phyloP scores from a whole-genome alignment of 208 protist species.

The Leishmania gerbilli region DNA sequence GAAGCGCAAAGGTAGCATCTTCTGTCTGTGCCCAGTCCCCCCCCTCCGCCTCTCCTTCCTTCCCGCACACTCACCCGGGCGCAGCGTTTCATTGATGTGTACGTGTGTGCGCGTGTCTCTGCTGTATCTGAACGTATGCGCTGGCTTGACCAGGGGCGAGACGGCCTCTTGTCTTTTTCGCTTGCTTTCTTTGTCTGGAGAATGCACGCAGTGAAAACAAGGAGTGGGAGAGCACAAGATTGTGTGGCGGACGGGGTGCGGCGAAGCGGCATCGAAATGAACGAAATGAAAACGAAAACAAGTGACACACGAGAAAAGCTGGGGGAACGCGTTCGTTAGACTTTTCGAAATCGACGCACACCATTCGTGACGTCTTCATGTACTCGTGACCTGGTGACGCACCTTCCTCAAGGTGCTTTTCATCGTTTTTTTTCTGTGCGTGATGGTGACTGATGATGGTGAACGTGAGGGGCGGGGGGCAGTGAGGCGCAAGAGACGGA shows the following conservation, averaged over 20 bases:
- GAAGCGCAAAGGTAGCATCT: neutral
- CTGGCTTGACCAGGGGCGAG: neutral
- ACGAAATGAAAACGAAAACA: neutral
- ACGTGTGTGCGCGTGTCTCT: neutral
- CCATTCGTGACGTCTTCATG: neutral
- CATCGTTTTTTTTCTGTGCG: neutral
- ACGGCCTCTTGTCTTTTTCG: neutral
- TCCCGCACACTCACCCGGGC: neutral
- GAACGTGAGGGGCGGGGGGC: neutral
- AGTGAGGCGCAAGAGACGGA: neutral
- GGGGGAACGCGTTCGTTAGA: neutral
- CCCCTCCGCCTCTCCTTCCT: neutral
- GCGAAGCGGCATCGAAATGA: neutral
- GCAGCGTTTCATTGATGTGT: neutral
- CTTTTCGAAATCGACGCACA: neutral
- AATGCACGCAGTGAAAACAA: neutral
- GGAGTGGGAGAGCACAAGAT: neutral
- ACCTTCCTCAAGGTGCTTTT: neutral
- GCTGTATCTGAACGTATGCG: neutral
- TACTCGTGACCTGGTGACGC: neutral
- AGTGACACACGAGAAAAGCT: neutral
- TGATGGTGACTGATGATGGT: neutral
- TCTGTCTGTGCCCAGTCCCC: neutral
- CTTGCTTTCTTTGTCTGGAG: neutral
- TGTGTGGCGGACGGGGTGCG: neutral